Evolutionary conservation across 441 rosid species (phyloP), one percentile per base, ranked within the genome.

Genomic region (Eutrema salsugineum): DNA sequence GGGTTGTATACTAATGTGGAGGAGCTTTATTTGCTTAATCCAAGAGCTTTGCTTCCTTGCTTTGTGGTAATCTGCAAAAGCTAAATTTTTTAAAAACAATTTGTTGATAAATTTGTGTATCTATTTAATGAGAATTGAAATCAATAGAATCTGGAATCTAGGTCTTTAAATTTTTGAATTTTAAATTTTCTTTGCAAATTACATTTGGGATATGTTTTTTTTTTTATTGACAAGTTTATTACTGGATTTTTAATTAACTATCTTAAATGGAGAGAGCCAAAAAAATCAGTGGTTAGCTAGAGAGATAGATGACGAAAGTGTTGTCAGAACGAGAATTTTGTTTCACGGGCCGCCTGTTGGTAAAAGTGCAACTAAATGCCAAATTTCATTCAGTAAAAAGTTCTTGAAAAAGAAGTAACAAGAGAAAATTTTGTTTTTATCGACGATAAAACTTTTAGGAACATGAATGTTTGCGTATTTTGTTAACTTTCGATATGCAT

Each of bases 21-120:
- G 77, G 98, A 93, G 84, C 96, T 93, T 70, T 93, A 86, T 83
- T 84, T 93, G 83, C 93, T 93, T 47, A 91, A 91, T 83, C 92
- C 93, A 2, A 87, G 73, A 81, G 96, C 98, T 66, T 89, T 94
- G 57, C 94, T 94, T 79, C 98, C 98, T 82, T 94, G 98, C 58
- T 94, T 94, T 83, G 95, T 94, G 70, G 96, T 94, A 27, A 89
- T 91, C 53, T 94, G 97, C 88, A 94, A 87, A 78, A 40, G 89
- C 73, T 92, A 81, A 66, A n/a, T n/a, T n/a, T n/a, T n/a, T n/a
- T n/a, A n/a, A n/a, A n/a, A n/a, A n/a, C n/a, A n/a, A n/a, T 46
- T 48, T 39, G 63, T 51, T 62, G 36, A 63, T 71, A 51, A 10
- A 5, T 59, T 30, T 60, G 11, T 35, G 19, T 60, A 16, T 48